Percentiles rank a stretch among this genome's conserved stretches.
Conservation (phyloP, 441 rosid genomes). For the Melastoma candidum region DNA sequence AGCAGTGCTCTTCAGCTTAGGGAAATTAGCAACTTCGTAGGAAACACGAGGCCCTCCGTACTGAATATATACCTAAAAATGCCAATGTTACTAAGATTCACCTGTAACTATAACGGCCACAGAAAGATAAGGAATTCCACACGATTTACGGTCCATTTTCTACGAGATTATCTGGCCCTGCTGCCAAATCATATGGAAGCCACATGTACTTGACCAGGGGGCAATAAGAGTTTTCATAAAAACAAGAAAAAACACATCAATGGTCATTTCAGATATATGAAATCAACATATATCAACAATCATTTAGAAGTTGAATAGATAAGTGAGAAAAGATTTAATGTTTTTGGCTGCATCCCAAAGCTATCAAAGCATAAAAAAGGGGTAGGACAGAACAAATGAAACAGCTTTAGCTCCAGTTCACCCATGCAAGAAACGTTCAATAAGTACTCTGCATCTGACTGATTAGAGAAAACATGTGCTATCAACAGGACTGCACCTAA, state of each 20-base stretch:
- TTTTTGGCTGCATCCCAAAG: too few species aligned
- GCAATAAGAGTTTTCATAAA: background rate
- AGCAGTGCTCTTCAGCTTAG: constrained; percentile 68
- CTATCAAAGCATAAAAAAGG: too few species aligned
- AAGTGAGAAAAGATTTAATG: too few species aligned
- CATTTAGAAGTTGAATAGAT: too few species aligned
- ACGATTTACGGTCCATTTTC: constrained; percentile 83
- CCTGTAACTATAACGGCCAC: background rate
- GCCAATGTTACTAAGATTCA: constrained; percentile 5
- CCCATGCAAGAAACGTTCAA: too few species aligned
- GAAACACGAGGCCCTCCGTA: constrained; percentile 91
- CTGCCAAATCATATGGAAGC: constrained; percentile 95
- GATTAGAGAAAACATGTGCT: too few species aligned
- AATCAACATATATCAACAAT: too few species aligned
- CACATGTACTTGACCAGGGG: constrained; percentile 82
- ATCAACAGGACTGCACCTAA: background rate
- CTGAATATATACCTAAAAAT: constrained; percentile 67
- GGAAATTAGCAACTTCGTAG: constrained; percentile 84
- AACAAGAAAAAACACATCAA: constrained; percentile 3
- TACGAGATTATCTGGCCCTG: constrained; percentile 79
- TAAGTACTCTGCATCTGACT: too few species aligned
- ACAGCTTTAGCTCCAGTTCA: too few species aligned
- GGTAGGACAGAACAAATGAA: too few species aligned
- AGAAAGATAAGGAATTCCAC: background rate
- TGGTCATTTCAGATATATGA: constrained; percentile 6